Evolutionary conservation across 2,329 filamentous ascomycete species (phyloP).

Genomic region (Juglanconis sp.): DNA sequence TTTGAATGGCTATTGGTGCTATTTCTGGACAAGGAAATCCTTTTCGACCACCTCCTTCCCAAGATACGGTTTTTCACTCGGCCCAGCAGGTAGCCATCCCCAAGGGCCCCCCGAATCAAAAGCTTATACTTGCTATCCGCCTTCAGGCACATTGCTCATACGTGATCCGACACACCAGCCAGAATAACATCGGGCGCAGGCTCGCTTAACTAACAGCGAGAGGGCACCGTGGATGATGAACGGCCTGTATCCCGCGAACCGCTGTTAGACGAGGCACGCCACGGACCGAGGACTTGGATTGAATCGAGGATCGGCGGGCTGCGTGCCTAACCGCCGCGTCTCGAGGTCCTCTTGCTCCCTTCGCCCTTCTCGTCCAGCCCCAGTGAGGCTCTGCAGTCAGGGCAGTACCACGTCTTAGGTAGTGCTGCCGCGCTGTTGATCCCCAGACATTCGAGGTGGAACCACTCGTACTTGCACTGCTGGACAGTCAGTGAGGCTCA

Average conservation of each 20-base stretch:
- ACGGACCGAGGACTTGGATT: not conserved
- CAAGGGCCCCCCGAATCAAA: not conserved
- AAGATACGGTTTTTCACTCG: not conserved
- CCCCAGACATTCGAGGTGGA: constrained; percentile 75
- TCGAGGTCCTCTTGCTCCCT: constrained; percentile 47
- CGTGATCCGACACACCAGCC: not conserved
- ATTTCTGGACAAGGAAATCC: not conserved
- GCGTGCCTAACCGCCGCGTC: constrained; percentile 40
- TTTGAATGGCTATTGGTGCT: not conserved
- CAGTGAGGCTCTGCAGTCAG: constrained; percentile 64
- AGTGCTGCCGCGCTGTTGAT: constrained; percentile 65
- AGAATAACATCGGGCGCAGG: not conserved
- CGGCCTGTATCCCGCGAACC: not conserved
- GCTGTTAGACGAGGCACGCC: not conserved
- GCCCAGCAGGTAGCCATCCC: not conserved
- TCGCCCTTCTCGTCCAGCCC: constrained; percentile 63
- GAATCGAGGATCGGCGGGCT: not conserved
- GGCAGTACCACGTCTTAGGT: constrained; percentile 82
- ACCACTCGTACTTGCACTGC: constrained; percentile 80
- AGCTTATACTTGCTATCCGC: not conserved
- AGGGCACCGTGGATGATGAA: not conserved
- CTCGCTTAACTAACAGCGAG: not conserved
- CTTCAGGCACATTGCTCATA: not conserved
- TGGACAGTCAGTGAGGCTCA: constrained; percentile 26
- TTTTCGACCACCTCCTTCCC: not conserved